Base-by-base conservation (phyloP, 2,329 filamentous ascomycete genomes). In the Sarocladium strictum region DNA sequence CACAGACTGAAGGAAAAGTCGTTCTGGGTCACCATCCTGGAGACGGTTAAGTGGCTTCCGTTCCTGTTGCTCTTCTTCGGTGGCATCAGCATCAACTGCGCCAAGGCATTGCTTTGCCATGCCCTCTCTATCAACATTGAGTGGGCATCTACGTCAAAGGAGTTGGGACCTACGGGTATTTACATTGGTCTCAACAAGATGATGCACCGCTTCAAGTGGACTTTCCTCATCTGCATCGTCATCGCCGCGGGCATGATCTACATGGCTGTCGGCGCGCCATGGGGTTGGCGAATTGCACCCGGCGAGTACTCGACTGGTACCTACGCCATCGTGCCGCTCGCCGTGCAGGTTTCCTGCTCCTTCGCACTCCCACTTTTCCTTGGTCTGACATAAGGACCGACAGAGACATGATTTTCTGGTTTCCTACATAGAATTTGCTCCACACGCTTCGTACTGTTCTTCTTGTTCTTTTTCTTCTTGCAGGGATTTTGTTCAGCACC, bases 171-270 rank as follows among this genome's bases (percentile, higher is more conserved):
- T 27, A 66, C 64, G 0, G 64, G 63, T 43, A 62, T 65, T 15
- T 63, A 63, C 50, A 70, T 67, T 5, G 69, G 66, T 1, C 67
- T 66, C 10, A 69, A 64, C 45, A 72, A 65, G 32, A 69, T 68
- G 53, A 70, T 69, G 41, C 79, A 72, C 54, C 75, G 84, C 54
- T 66, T 83, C 59, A 76, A 72, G 62, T 75, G 64, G 57, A 60
- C 67, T 64, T 61, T 83, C 76, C 19, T 62, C 7, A 62, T 64
- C 29, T 63, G 62, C 11, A 57, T 64, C 21, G 9, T 61, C 0
- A 47, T 64, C 2, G 55, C 62, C 0, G 62, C 57, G 27, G 62
- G 58, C 2, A 64, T 64, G 62, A 58, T 64, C 23, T 64, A 64
- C 3, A 61, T 64, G 61, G 57, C 62, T 2, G 54, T 62, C 19